Evolutionary conservation across 768 basidiomycete species (phyloP), one percentile per base, ranked within the genome.

Genomic region (Xerocomus potaroensis): DNA sequence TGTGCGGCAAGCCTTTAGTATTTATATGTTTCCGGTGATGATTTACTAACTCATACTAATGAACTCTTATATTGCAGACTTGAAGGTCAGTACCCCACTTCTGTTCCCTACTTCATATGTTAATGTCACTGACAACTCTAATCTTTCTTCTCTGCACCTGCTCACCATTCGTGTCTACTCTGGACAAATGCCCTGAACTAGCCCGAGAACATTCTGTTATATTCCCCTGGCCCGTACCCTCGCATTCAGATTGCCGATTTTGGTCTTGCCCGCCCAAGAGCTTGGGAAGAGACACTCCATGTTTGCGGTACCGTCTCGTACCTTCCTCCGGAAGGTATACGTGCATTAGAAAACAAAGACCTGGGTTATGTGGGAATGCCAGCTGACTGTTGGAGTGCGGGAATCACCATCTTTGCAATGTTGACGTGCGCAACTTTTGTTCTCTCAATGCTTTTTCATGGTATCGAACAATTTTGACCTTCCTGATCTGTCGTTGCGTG

Each of bases 311-410:
- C 90, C 0, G 80, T 91, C 16, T 83, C 86, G 1, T 92, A 91
- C 64, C 72, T 92, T 14, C 88, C 89, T 8, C 89, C 89, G 0
- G 90, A 92, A 65, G 90, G 87, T 10, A 79, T 92, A 30, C 72
- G 86, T 9, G 89, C 89, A 7, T 68, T 91, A 33, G 85, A 90
- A 55, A 73, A 84, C 54, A 83, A 83, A 54, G 73, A 87, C 48
- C 65, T 87, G 34, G 80, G 84, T 41, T 90, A 89, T 54, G 65
- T 75, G 26, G 87, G 87, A 16, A 84, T 91, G 83, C 86, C 88
- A n/a, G 77, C 88, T 3, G 90, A 92, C 64, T 91, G 89, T 57
- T 92, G 90, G 90, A 90, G 89, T 55, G 78, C 84, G 11, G 90
- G 90, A 5, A 77, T 91, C 5, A 81, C 87, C 43, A 67, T 91